Percentiles rank a stretch among this genome's conserved stretches.
These are phyloP conservation scores for Euphorbia tirucalli DNA, from an alignment of 345 rosid genomes.

Conservation along the genomic window DNA sequence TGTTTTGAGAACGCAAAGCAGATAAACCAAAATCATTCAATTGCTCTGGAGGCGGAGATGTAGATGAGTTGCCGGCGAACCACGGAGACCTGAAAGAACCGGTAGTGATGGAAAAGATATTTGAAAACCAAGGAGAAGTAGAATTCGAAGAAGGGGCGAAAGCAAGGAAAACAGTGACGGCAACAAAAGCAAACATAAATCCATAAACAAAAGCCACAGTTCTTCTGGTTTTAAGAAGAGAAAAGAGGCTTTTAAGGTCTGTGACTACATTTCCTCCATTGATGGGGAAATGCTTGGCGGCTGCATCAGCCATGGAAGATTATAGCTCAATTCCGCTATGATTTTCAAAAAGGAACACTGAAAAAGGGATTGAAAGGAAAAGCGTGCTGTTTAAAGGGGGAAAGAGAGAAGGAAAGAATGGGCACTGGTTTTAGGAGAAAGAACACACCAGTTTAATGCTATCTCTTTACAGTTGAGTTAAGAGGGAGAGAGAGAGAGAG, in stretches of 20 bases:
- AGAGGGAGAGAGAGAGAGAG: neutral
- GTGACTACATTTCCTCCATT: constrained; percentile 38
- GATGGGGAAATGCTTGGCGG: constrained; percentile 41
- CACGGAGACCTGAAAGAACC: constrained; percentile 51
- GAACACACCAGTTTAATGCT: neutral
- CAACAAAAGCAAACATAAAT: constrained; percentile 60
- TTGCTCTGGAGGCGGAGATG: constrained; percentile 17
- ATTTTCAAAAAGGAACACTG: neutral
- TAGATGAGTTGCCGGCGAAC: constrained; percentile 34
- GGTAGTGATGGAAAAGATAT: constrained; percentile 36
- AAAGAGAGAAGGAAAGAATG: neutral
- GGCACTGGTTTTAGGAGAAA: neutral
- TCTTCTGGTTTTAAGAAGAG: constrained; percentile 48
- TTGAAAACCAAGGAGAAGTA: constrained; percentile 51
- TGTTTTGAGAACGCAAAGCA: constrained; percentile 9
- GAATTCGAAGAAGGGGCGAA: constrained; percentile 60
- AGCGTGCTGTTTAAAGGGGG: too few relatives aligned
- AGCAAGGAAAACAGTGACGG: constrained; percentile 62
- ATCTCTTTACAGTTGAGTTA: neutral
- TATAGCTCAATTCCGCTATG: neutral
- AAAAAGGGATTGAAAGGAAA: too few relatives aligned
- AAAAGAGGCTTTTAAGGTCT: constrained; percentile 45
- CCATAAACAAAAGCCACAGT: constrained; percentile 57
- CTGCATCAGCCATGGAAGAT: constrained; percentile 51
- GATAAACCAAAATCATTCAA: neutral